Evolutionary conservation across 2,329 filamentous ascomycete genomes (phyloP), one percentile per base, ranked within the genome.

Genomic region (Fusarium redolens): DNA sequence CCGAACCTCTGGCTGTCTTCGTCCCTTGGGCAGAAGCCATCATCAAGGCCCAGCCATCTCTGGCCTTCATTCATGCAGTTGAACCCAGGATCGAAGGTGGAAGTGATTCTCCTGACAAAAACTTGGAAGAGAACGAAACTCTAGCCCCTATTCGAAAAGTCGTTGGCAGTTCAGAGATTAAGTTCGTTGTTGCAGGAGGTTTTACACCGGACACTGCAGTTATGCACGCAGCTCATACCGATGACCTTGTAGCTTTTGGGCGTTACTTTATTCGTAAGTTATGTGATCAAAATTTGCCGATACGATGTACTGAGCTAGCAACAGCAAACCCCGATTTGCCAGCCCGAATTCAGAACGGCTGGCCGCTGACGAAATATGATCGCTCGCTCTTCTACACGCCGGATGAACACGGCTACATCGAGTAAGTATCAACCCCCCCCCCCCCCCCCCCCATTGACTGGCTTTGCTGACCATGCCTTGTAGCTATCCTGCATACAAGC

Each of bases 31-130:
- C 82, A 3, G 83, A 92, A 75, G 77, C 92, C 20, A 84, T 90
- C 30, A 75, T 81, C 54, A 83, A 86, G 50, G 81, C 90, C n/a
- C 81, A 84, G 51, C 80, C 91, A 7, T 85, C 86, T 12, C 83
- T 93, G 25, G 87, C 90, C 0, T 93, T 89, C 77, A 78, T 92
- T 7, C 90, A 92, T 77, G 74, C 92, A 4, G 83, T 92, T 18
- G 90, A 92, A 75, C 85, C 88, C 2, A 85, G 89, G 6, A 81
- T 90, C 15, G 79, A 82, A 7, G 86, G 85, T 11, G 79, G 78
- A 63, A 76, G 75, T 4, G 84, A 88, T 62, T 62, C 81, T 12
- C 48, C 73, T 4, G 54, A 61, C 33, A 63, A 66, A 25, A 18
- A 57, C 6, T 61, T 41, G 33, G 86, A 86, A 5, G 79, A 65